Base-by-base conservation (phyloP, 208 protist species). In the Acanthamoeba triangularis region DNA sequence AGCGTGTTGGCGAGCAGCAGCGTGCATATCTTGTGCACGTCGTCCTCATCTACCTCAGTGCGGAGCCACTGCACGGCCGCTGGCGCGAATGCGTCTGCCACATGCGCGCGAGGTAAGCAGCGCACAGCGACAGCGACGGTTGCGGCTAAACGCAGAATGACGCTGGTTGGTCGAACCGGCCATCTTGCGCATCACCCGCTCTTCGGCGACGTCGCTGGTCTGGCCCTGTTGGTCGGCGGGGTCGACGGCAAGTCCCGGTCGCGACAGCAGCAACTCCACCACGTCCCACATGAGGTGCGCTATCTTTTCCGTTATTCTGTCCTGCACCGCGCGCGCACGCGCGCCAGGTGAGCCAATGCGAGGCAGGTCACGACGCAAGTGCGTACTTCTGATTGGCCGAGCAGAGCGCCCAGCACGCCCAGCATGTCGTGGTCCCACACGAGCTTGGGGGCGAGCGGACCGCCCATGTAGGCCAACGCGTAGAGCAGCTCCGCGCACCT, bases 401-500 rank as follows among this genome's bases (percentile, higher is more conserved):
- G 37, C 37, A 49, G 72, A 14, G 72, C 37, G 28, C 72, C 72
- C 2, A 80, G 20, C 3, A 80, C 37, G 18, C 10, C 37, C 16
- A 80, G 33, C 37, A 80, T 14, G 61, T 67, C 61, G 72, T 80
- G 20, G 14, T 44, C 72, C 72, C 72, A 80, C 72, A 80, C 72
- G 20, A 80, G 72, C n/a, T 30, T 20, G 37, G 30, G 2, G 33
- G 35, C 72, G 20, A 80, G 72, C 35, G 18, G 72, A 13, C 72
- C 72, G 14, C 72, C 72, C 37, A 80, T 80, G 72, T 80, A 80
- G 72, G 37, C 72, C 72, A 80, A 13, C 30, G 72, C 72, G 5
- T 80, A 80, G 30, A 80, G 72, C 8, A 80, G 72, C 37, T 80
- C 72, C 5, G 16, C 72, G 37, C 72, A 35, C 23, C 72, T 33